Evolutionary conservation across 495 filamentous ascomycete species (phyloP).

Genomic region (Recurvomyces mirabilis): DNA sequence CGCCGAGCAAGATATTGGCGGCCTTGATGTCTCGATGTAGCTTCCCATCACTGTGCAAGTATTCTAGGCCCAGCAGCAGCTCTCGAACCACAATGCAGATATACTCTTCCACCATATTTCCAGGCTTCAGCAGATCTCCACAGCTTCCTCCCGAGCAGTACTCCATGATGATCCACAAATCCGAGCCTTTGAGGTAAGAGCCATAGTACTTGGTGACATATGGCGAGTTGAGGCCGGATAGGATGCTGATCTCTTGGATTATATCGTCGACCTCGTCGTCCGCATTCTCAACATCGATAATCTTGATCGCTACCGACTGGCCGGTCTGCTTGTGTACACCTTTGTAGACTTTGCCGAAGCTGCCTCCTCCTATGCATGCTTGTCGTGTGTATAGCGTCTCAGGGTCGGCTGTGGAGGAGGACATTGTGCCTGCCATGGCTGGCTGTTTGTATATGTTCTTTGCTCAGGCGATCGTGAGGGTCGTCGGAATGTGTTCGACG

Average conservation of each 20-base stretch:
- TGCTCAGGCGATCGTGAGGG: neutral
- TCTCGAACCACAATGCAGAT: slow-evolving; percentile 92
- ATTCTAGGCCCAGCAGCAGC: slow-evolving; percentile 79
- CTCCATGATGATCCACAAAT: slow-evolving; percentile 99
- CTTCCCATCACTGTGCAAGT: slow-evolving; percentile 88
- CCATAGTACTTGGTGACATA: slow-evolving; percentile 95
- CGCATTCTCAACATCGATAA: slow-evolving; percentile 95
- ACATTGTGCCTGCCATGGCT: slow-evolving; percentile 15
- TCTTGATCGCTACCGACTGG: slow-evolving; percentile 85
- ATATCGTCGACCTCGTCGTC: slow-evolving; percentile 98
- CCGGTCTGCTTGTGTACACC: slow-evolving; percentile 75
- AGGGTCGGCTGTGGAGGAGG: slow-evolving; percentile 14
- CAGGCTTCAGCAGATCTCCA: slow-evolving; percentile 89
- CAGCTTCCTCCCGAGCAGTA: slow-evolving; percentile 89
- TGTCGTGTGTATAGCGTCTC: slow-evolving; percentile 26
- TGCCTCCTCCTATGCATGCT: slow-evolving; percentile 51
- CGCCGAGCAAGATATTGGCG: slow-evolving; percentile 76
- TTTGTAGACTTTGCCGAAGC: slow-evolving; percentile 95
- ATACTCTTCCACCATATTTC: slow-evolving; percentile 75
- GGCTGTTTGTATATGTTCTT: neutral
- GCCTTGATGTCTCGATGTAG: slow-evolving; percentile 97
- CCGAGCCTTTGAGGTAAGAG: slow-evolving; percentile 85
- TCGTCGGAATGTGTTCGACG: neutral
- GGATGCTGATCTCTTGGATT: slow-evolving; percentile 90
- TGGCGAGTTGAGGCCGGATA: slow-evolving; percentile 84